Evolutionary conservation across 306 rosid species (phyloP).

Genomic region (Pyrus pyrifolia): DNA sequence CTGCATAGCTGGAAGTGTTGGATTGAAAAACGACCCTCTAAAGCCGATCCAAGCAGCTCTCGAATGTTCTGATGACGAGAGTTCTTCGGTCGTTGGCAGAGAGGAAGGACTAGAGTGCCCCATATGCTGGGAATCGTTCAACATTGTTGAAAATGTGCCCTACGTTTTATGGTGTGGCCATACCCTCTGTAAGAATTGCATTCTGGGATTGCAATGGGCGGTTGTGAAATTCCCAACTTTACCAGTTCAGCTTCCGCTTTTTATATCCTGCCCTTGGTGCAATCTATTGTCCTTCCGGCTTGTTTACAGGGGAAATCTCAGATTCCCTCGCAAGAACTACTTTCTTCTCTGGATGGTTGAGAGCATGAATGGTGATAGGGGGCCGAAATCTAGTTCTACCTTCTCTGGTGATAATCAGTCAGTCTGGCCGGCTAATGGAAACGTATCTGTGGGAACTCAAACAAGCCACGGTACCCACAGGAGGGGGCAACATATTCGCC

Average conservation of each 20-base stretch:
- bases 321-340: slow-evolving; percentile 89
- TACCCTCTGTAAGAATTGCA: slow-evolving; percentile 95
- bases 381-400: slow-evolving; percentile 45
- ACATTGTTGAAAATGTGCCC: slow-evolving; percentile 94
- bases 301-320: slow-evolving; percentile 71
- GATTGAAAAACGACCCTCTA: slow-evolving; percentile 36
- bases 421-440: slow-evolving; percentile 43
- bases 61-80: slow-evolving; percentile 92
- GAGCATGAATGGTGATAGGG: slow-evolving; percentile 88
- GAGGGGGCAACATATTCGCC: slow-evolving; percentile 50
- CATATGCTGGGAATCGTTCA: slow-evolving; percentile 93
- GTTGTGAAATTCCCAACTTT: slow-evolving; percentile 84
- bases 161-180: slow-evolving; percentile 99
- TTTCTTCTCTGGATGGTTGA: slow-evolving; percentile 99
- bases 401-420: slow-evolving; percentile 49
- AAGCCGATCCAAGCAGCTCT: slow-evolving; percentile 45
- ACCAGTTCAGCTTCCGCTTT: slow-evolving; percentile 94
- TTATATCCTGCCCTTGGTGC: slow-evolving; percentile 98
- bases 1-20: slow-evolving; percentile 70
- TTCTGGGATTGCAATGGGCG: slow-evolving; percentile 93
- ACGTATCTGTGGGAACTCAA: slow-evolving; percentile 38
- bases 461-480: slow-evolving; percentile 39
- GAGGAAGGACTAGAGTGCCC: slow-evolving; percentile 97
- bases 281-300: slow-evolving; percentile 81
- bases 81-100: slow-evolving; percentile 55